These are phyloP conservation scores for Alloteropsis angusta DNA, from an alignment of 202 grass and related monocot species.

Conservation along the genomic window DNA sequence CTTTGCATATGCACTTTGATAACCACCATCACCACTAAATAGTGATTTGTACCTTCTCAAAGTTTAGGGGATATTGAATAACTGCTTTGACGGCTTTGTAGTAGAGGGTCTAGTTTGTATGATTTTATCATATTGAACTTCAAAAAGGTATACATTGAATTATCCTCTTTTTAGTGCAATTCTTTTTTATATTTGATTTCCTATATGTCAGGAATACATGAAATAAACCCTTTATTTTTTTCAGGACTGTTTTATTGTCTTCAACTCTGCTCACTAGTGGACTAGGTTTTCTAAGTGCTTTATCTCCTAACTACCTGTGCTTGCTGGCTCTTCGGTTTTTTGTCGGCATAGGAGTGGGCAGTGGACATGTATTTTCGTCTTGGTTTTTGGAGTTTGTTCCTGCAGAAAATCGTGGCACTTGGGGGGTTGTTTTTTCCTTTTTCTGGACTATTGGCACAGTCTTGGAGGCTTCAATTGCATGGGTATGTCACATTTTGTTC, in stretches of 20 bases:
- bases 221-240: constrained; percentile 26
- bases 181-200: background rate
- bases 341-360: constrained; percentile 68
- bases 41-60: background rate
- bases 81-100: background rate
- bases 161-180: background rate
- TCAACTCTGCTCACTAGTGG: constrained; percentile 62
- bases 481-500: constrained; percentile 43
- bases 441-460: constrained; percentile 81
- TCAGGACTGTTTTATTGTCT: constrained; percentile 76
- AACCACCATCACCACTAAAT: background rate
- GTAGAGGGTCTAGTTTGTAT: background rate
- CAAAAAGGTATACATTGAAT: background rate
- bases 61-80: background rate
- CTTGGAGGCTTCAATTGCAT: constrained; percentile 78
- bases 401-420: constrained; percentile 65
- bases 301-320: constrained; percentile 65
- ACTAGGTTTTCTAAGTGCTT: constrained; percentile 60
- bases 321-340: constrained; percentile 60
- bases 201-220: background rate
- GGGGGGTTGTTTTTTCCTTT: constrained; percentile 64
- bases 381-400: constrained; percentile 96
- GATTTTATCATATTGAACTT: background rate
- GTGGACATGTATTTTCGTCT: constrained; percentile 59
- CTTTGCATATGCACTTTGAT: background rate